These are phyloP conservation scores for Sordariomycetes sp. DNA, from an alignment of 2,329 filamentous ascomycete species.

Conservation along the genomic window DNA sequence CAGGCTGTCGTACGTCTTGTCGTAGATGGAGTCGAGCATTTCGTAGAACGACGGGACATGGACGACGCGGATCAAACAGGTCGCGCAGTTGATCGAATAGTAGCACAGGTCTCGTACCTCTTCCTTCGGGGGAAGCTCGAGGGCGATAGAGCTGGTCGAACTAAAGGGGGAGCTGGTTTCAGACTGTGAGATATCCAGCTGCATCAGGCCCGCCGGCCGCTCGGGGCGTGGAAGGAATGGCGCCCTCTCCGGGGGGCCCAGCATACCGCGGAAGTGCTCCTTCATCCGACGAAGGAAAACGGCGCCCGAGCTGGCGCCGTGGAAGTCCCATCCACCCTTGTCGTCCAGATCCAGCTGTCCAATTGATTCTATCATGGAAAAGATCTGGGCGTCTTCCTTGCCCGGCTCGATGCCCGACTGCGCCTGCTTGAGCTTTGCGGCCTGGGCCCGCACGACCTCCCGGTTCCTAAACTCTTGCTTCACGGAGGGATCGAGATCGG, in stretches of 20 bases:
- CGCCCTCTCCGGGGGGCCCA: constrained; percentile 52
- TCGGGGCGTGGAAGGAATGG: constrained; percentile 46
- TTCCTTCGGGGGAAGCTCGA: constrained; percentile 60
- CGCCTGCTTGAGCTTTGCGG: constrained; percentile 16
- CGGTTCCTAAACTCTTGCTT: constrained; percentile 56
- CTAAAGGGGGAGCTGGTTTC: constrained; percentile 54
- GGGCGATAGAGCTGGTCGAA: constrained; percentile 36
- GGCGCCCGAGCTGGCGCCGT: constrained; percentile 83
- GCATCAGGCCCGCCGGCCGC: constrained; percentile 35
- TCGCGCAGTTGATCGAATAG: constrained; percentile 45
- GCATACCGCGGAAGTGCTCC: constrained; percentile 71
- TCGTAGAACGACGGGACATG: constrained; percentile 75
- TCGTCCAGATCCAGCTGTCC: constrained; percentile 89
- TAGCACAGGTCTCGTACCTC: constrained; percentile 41
- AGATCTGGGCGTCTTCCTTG: constrained; percentile 54
- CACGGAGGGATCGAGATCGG: constrained; percentile 66
- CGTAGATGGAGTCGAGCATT: constrained; percentile 68
- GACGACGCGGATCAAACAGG: constrained; percentile 55
- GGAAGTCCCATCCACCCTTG: constrained; percentile 86
- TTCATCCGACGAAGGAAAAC: constrained; percentile 82
- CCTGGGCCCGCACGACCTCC: constrained; percentile 37
- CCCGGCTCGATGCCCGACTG: neutral
- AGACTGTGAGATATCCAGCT: constrained; percentile 61
- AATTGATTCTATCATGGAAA: constrained; percentile 91
- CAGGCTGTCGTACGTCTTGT: constrained; percentile 51